A percentile compares a stretch with the other conserved stretches of the same genome.
Conservation (phyloP, 2,329 filamentous ascomycete species). For the Rhynchosporium agropyri region DNA sequence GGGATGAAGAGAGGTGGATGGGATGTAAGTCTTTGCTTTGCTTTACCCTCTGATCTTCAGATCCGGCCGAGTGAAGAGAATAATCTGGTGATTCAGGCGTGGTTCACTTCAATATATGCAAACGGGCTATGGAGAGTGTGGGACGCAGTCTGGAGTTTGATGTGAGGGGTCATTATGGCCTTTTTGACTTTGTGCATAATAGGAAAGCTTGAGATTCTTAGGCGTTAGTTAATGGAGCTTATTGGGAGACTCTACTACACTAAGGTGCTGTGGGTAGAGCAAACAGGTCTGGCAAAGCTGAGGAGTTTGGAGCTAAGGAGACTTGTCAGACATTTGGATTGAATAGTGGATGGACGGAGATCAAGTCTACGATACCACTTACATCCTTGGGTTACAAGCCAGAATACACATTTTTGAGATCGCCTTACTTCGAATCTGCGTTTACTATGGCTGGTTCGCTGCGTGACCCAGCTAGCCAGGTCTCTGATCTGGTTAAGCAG, state of each 20-base stretch:
- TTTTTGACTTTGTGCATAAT: neutral
- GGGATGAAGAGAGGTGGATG: conserved; percentile 6
- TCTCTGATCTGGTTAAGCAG: neutral
- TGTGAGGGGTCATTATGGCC: conserved; percentile 1
- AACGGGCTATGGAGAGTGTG: conserved; percentile 9
- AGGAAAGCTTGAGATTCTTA: neutral
- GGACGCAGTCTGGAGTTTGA: conserved; percentile 8
- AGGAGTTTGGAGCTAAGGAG: neutral
- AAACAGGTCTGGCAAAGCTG: neutral
- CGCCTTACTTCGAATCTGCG: no score
- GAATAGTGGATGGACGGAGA: neutral
- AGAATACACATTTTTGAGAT: no score
- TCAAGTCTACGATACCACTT: no score
- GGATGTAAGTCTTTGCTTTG: conserved; percentile 3
- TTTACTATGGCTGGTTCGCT: no score
- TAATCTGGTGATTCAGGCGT: neutral
- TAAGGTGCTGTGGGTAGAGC: neutral
- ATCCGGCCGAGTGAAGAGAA: neutral
- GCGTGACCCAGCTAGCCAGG: no score
- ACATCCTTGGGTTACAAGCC: no score
- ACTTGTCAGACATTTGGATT: neutral
- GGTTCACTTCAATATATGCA: neutral
- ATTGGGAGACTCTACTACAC: neutral
- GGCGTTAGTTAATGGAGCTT: neutral
- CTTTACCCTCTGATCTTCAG: conserved; percentile 21